These are phyloP conservation scores for Neofusicoccum kwambonambiense DNA, from an alignment of 2,329 filamentous ascomycete genomes.

Conservation along the genomic window DNA sequence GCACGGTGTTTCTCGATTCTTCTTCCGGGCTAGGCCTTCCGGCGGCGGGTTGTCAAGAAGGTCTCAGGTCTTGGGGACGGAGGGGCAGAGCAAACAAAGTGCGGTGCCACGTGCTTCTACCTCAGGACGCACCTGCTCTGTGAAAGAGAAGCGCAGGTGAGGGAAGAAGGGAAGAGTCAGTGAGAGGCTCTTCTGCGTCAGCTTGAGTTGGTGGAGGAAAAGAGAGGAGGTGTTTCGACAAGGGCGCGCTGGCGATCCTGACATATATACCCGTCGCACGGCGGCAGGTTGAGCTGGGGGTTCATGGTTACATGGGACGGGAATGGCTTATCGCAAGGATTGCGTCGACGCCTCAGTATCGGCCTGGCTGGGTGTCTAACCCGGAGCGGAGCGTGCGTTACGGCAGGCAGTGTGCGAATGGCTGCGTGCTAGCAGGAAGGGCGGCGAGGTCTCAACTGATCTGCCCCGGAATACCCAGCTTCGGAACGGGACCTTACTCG, in stretches of 20 bases:
- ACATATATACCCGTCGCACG: conserved; percentile 9
- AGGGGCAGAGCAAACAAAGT: neutral
- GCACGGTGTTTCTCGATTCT: neutral
- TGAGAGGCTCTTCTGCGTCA: neutral
- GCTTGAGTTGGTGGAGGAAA: neutral
- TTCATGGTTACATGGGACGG: conserved; percentile 6
- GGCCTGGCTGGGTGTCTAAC: neutral
- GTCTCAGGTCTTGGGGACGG: neutral
- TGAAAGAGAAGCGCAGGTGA: neutral
- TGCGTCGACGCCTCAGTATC: neutral
- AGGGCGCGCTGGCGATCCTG: neutral
- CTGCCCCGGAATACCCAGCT: neutral
- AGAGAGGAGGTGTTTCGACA: neutral
- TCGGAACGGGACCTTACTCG: neutral
- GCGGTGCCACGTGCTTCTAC: neutral
- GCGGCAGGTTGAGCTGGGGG: neutral
- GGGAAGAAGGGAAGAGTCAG: neutral
- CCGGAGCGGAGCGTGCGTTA: conserved; percentile 1
- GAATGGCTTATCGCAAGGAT: conserved; percentile 12
- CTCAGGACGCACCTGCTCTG: neutral
- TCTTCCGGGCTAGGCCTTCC: neutral
- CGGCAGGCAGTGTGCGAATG: neutral
- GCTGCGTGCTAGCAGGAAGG: neutral
- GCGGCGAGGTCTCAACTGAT: conserved; percentile 1
- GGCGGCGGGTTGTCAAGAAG: neutral